Evolutionary conservation across 352 stramenopile genomes (phyloP), one percentile per base, ranked within the genome.

Genomic region (Pythium scleroteichum): DNA sequence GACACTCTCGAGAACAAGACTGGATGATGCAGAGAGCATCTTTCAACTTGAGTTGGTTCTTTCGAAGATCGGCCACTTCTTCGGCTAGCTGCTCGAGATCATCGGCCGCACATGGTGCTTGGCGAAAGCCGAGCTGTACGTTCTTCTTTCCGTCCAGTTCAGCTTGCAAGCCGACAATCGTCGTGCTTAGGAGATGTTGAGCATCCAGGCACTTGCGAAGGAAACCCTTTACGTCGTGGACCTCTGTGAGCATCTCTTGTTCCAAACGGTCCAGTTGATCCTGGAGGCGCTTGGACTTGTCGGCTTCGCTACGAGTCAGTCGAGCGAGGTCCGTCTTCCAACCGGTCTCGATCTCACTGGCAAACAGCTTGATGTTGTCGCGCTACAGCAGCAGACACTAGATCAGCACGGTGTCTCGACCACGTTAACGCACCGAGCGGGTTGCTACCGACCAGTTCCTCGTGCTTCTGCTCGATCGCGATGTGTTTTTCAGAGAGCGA

Each of bases 401-500:
- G 29, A 35, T n/a, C 22, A 33, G 2, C 7, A 38, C 23, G 19
- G 17, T 16, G n/a, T n/a, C n/a, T n/a, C n/a, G n/a, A n/a, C n/a
- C n/a, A 39, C 32, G 42, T 13, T 20, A 54, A 53, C 41, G 47
- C 24, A 50, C 2, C 57, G 39, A 19, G 13, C 26, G 13, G 33
- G 17, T n/a, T 24, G 5, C 29, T 35, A 10, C 29, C 29, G 10
- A 90, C 80, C 64, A 85, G 26, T 32, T 75, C 66, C 24, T 69
- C 58, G 12, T 85, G 51, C 23, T 75, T 72, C 23, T 70, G 33
- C 26, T 90, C 76, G 45, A 87, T 66, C 4, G 70, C 57, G 44
- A 85, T 68, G 13, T 66, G 74, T 50, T 85, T 90, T 33, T 87
- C 80, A 26, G 80, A 87, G 23, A 90, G 59, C 5, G 72, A 79